Evolutionary conservation across 768 basidiomycete genomes (phyloP).

Genomic region (Saitozyma sp.): DNA sequence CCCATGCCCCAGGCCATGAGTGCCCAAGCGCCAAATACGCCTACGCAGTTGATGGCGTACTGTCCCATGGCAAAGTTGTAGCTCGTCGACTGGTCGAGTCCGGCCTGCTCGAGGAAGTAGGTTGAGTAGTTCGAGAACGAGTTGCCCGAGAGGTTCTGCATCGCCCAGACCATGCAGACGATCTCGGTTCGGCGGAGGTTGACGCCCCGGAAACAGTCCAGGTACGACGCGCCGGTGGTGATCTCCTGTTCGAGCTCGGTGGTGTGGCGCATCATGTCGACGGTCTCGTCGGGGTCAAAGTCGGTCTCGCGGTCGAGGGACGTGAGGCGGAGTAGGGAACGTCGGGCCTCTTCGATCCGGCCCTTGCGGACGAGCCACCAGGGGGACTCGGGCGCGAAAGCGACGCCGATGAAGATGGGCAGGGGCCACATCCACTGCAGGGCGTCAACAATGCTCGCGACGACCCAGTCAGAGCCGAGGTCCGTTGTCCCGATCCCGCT

Average conservation of each 20-base stretch:
- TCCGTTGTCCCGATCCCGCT: too few species aligned
- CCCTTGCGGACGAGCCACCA: constrained; percentile 47
- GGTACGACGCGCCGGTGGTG: constrained; percentile 48
- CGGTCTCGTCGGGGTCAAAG: constrained; percentile 44
- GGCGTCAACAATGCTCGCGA: constrained; percentile 14
- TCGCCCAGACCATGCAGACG: constrained; percentile 53
- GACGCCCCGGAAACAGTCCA: constrained; percentile 53
- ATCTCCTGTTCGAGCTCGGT: constrained; percentile 51
- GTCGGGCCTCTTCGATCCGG: constrained; percentile 33
- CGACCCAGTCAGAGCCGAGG: neutral
- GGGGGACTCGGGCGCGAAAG: constrained; percentile 46
- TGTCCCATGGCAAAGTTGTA: constrained; percentile 21
- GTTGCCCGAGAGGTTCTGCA: constrained; percentile 40
- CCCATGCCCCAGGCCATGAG: neutral
- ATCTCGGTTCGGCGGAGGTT: constrained; percentile 56
- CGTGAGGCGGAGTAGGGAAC: constrained; percentile 28
- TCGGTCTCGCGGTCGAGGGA: constrained; percentile 32
- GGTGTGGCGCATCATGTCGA: constrained; percentile 53
- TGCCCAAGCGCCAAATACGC: neutral
- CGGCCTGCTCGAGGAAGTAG: constrained; percentile 39
- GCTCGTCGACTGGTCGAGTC: constrained; percentile 12
- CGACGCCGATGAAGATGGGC: constrained; percentile 32
- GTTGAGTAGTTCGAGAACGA: constrained; percentile 38
- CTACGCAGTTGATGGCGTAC: neutral
- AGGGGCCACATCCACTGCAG: constrained; percentile 40